These are phyloP conservation scores for Magnolia changhungtana DNA, from an alignment of 164 flowering plant genomes.

Conservation along the genomic window DNA sequence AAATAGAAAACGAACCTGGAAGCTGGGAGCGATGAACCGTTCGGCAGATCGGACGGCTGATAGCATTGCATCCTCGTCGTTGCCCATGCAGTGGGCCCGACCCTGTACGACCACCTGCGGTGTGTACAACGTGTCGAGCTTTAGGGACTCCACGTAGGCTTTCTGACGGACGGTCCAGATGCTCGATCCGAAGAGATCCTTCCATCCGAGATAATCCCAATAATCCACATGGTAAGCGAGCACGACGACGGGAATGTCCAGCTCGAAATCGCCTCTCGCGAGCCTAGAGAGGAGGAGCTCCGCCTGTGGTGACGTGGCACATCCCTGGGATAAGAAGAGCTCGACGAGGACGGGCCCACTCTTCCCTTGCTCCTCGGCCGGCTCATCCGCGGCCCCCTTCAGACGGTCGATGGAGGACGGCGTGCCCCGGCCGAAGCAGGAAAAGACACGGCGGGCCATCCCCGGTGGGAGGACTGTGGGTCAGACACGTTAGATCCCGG, in stretches of 20 bases:
- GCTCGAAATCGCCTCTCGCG: constrained; percentile 70
- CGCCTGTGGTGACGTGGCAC: constrained; percentile 81
- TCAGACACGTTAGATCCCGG: not conserved
- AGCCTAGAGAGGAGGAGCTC: constrained; percentile 71
- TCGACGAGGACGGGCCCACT: constrained; percentile 68
- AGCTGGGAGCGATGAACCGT: constrained; percentile 46
- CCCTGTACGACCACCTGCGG: constrained; percentile 93
- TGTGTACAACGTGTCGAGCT: constrained; percentile 74
- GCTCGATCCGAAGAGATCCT: constrained; percentile 77
- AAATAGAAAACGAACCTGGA: constrained; percentile 46
- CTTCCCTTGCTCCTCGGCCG: constrained; percentile 44
- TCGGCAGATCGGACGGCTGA: constrained; percentile 41
- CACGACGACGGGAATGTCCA: constrained; percentile 48
- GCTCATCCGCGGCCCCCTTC: constrained; percentile 19
- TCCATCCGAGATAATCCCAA: constrained; percentile 97
- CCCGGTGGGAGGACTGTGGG: not conserved
- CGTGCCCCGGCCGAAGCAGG: constrained; percentile 47
- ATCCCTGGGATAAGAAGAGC: constrained; percentile 92
- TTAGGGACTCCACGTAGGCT: constrained; percentile 70
- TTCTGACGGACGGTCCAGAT: constrained; percentile 86
- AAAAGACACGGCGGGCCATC: constrained; percentile 56
- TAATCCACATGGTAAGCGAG: constrained; percentile 82
- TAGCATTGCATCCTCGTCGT: constrained; percentile 54
- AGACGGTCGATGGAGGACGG: not conserved
- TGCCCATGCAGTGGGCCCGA: constrained; percentile 51